phyloP scores from a whole-genome alignment of 2,329 filamentous ascomycete species.

The Neofusicoccum sp. region DNA sequence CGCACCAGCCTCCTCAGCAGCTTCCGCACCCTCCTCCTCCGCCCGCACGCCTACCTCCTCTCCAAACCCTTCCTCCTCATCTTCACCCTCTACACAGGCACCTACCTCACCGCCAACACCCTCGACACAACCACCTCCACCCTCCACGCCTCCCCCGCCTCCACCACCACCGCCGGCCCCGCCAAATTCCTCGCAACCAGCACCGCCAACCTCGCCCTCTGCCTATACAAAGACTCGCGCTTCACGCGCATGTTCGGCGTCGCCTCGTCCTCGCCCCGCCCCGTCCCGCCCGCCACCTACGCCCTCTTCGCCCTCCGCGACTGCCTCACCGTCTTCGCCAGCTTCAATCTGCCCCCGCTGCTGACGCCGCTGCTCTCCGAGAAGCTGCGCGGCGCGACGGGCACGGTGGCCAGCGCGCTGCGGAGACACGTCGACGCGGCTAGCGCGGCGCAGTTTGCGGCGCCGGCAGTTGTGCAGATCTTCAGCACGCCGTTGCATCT shows the following conservation, averaged over 20 bases:
- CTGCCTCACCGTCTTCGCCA: slow-evolving; percentile 85
- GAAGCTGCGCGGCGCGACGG: slow-evolving; percentile 16
- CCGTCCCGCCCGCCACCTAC: slow-evolving; percentile 70
- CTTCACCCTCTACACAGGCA: slow-evolving; percentile 73
- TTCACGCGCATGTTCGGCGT: slow-evolving; percentile 82
- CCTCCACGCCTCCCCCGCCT: slow-evolving; percentile 50
- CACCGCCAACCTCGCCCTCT: slow-evolving; percentile 78
- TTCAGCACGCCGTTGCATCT: slow-evolving; percentile 81
- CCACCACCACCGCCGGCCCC: slow-evolving; percentile 67
- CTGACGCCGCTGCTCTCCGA: slow-evolving; percentile 65
- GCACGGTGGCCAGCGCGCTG: slow-evolving; percentile 40
- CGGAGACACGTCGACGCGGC: slow-evolving; percentile 44
- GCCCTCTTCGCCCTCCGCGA: slow-evolving; percentile 78
- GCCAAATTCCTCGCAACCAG: slow-evolving; percentile 80
- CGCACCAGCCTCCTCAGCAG: slow-evolving; percentile 59
- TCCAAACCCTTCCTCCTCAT: slow-evolving; percentile 69
- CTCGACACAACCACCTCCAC: slow-evolving; percentile 79
- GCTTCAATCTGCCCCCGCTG: slow-evolving; percentile 82
- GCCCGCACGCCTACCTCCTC: slow-evolving; percentile 61
- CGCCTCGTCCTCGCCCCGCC: slow-evolving; percentile 45
- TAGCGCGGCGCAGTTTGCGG: slow-evolving; percentile 18
- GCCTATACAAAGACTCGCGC: slow-evolving; percentile 84
- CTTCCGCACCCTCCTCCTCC: slow-evolving; percentile 54
- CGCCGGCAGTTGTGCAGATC: slow-evolving; percentile 62
- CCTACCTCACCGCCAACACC: slow-evolving; percentile 83